A percentile compares a stretch with the other conserved stretches of the same genome.
Conservation (phyloP, 1,284 basidiomycete genomes). For the Kalmanozyma brasiliensis region DNA sequence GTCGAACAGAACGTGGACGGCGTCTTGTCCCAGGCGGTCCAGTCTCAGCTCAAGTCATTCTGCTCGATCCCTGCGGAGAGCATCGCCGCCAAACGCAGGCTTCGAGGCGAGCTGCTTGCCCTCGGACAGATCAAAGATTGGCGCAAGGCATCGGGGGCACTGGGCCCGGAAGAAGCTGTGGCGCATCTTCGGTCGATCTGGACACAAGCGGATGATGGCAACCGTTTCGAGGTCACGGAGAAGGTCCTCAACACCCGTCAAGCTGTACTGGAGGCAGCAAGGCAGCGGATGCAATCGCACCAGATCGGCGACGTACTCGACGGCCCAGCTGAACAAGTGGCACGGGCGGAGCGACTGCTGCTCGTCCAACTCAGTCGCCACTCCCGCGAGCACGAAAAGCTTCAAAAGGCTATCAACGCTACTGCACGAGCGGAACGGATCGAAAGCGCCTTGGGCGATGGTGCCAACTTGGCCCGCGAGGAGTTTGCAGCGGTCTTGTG, state of each 20-base stretch:
- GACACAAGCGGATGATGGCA: constrained; percentile 4
- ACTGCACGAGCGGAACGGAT: constrained; percentile 79
- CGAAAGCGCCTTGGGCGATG: constrained; percentile 57
- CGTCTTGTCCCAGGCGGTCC: constrained; percentile 21
- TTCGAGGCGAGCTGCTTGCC: constrained; percentile 42
- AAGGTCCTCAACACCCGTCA: constrained; percentile 82
- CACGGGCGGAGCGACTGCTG: constrained; percentile 77
- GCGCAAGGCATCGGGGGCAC: constrained; percentile 19
- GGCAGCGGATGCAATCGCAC: constrained; percentile 75
- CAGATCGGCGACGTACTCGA: constrained; percentile 79
- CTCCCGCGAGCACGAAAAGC: constrained; percentile 77
- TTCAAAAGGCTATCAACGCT: constrained; percentile 87
- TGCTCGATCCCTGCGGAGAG: constrained; percentile 36
- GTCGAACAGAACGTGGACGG: constrained; percentile 20
- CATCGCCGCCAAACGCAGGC: constrained; percentile 19
- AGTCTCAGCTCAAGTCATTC: constrained; percentile 40
- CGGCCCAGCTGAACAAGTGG: constrained; percentile 72
- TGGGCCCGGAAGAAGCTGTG: constrained; percentile 40
- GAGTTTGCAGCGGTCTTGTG: constrained; percentile 92
- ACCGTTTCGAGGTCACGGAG: constrained; percentile 77
- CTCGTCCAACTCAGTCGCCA: constrained; percentile 79
- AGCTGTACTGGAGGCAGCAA: constrained; percentile 79
- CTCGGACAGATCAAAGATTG: constrained; percentile 46
- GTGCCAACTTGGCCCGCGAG: constrained; percentile 72
- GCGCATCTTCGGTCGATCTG: constrained; percentile 24